Evolutionary conservation across 2,329 filamentous ascomycete species (phyloP), one percentile per base, ranked within the genome.

Genomic region (Sporothrix curviconia): DNA sequence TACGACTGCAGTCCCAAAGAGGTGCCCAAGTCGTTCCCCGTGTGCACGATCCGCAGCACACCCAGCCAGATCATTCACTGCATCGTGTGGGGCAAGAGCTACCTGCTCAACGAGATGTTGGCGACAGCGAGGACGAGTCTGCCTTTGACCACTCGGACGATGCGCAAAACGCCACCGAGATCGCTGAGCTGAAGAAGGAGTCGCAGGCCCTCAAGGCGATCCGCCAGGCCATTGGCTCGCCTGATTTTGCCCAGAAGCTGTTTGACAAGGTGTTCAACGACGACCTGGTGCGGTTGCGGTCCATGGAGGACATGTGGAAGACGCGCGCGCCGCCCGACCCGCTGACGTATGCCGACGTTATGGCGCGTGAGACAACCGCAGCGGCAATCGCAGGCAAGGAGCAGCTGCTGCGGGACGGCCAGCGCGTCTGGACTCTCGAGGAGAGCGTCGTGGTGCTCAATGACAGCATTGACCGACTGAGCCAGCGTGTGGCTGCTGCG

Each of bases 71-170:
- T 92, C 0, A 97, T 99, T 43, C 94, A 99, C 73, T 97, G 94
- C 74, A 99, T 99, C 61, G 92, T 99, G 2, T 99, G 94, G 94
- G 92, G 83, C 19, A 99, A 97, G 74, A 96, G 91, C 70, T 99
- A 97, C 70, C 79, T 99, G 8, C 82, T 99, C 60, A 94, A 90
- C 63, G 94, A 99, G 71, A 85, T 99, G 7, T 99, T 65, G 94
- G 94, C 17, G 83, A 84, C 3, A 95, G 90, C 65, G 92, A 97
- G 71, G 90, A 96, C 60, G 87, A 92, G 62, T 81, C 87, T 1
- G 80, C 85, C 1, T 82, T 97, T 61, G 92, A 96, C 67, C 83
- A 89, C 63, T 86, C 88, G 1, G 82, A 87, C 64, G 87, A 95
- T 68, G 79, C 83, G 7, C 90, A 96, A 51, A 96, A 97, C 70